phyloP scores from a whole-genome alignment of 148 eudicot species.

The Diospyros lotus region DNA sequence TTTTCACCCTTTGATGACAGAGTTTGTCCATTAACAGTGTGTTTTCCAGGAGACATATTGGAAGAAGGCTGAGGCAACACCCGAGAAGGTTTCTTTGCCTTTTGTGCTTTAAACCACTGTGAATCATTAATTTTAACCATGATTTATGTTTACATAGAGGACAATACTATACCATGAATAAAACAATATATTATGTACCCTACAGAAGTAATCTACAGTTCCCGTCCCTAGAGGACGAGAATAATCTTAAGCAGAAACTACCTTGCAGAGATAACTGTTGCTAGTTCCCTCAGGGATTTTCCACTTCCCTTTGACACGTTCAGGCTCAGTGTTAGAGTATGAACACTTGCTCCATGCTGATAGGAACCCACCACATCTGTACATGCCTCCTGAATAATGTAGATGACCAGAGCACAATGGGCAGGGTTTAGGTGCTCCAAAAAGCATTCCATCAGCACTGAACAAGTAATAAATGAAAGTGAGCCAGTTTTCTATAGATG shows the following conservation, averaged over 20 bases:
- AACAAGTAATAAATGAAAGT: slow-evolving; percentile 16
- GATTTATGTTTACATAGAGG: slow-evolving; percentile 9
- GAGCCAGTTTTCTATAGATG: neutral
- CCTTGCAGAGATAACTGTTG: slow-evolving; percentile 79
- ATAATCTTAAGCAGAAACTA: slow-evolving; percentile 19
- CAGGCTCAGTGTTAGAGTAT: slow-evolving; percentile 65
- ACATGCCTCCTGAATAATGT: slow-evolving; percentile 67
- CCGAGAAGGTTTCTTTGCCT: slow-evolving; percentile 56
- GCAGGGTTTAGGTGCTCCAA: slow-evolving; percentile 70
- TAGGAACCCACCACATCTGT: slow-evolving; percentile 69
- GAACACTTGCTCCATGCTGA: slow-evolving; percentile 97
- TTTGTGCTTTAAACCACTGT: slow-evolving; percentile 89
- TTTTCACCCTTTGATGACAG: slow-evolving; percentile 55
- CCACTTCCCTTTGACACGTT: slow-evolving; percentile 85
- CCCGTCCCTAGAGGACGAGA: neutral
- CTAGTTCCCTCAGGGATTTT: slow-evolving; percentile 72
- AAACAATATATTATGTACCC: no score
- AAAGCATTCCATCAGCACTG: slow-evolving; percentile 97
- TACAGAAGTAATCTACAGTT: no score
- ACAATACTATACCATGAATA: neutral
- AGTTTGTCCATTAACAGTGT: slow-evolving; percentile 32
- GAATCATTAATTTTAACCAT: slow-evolving; percentile 15
- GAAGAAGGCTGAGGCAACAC: slow-evolving; percentile 59
- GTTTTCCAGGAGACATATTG: slow-evolving; percentile 37
- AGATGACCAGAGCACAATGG: slow-evolving; percentile 75